Evolutionary conservation across 495 filamentous ascomycete species (phyloP).

Genomic region (Hypomontagnella submonticulosa): DNA sequence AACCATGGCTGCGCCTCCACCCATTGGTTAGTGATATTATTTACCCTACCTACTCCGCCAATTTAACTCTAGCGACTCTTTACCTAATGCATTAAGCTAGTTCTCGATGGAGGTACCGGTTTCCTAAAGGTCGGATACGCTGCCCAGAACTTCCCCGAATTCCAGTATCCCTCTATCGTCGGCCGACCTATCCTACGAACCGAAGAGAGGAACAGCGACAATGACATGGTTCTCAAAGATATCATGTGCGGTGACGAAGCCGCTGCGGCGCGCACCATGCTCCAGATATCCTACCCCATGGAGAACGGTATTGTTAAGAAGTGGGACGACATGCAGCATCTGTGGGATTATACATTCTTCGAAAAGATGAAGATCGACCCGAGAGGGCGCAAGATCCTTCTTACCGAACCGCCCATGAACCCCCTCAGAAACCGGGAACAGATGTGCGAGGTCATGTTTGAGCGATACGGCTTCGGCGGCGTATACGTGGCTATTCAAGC

Average conservation of each 20-base stretch:
- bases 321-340: conserved; percentile 99
- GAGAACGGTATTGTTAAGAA: conserved; percentile 99
- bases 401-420: conserved; percentile 98
- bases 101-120: conserved; percentile 99
- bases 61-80: conserved; percentile 3
- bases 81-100: conserved; percentile 57
- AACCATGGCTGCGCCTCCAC: conserved; percentile 48
- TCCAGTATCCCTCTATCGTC: conserved; percentile 98
- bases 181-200: conserved; percentile 96
- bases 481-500: conserved; percentile 99
- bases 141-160: conserved; percentile 97
- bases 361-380: conserved; percentile 96
- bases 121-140: conserved; percentile 99
- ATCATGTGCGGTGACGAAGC: conserved; percentile 99
- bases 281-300: conserved; percentile 99
- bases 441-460: conserved; percentile 99
- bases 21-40: conserved; percentile 43
- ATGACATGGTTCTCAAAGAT: conserved; percentile 83
- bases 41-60: background rate
- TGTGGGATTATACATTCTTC: conserved; percentile 98
- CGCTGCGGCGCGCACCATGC: conserved; percentile 91
- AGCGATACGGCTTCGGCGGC: conserved; percentile 93
- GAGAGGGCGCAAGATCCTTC: conserved; percentile 92
- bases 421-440: conserved; percentile 93
- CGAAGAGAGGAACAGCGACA: conserved; percentile 75